Base-by-base conservation (phyloP, 164 flowering plant genomes). In the Kalanchoe fedtschenkoi region DNA sequence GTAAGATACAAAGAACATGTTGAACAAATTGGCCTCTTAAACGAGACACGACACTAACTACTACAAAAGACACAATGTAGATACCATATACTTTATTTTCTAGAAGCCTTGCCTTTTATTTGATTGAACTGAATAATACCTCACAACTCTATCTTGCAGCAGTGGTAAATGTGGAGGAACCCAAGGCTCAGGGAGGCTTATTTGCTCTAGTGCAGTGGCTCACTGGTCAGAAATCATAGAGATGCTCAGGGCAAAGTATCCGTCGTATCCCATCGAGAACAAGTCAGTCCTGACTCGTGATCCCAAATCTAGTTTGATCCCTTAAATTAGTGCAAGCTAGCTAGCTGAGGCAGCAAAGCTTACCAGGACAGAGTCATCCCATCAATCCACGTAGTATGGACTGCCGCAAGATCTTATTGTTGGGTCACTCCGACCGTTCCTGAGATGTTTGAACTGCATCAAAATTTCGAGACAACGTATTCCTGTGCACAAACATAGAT, bases 91-190 rank as follows among this genome's bases (percentile, higher is more conserved):
- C n/a, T n/a, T n/a, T n/a, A n/a, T n/a, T n/a, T n/a, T n/a, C n/a
- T n/a, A n/a, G n/a, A n/a, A n/a, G n/a, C n/a, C n/a, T n/a, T n/a
- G n/a, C n/a, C n/a, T n/a, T n/a, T n/a, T n/a, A 42, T 42, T n/a
- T n/a, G n/a, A n/a, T n/a, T n/a, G n/a, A n/a, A n/a, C n/a, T n/a
- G n/a, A n/a, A n/a, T n/a, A n/a, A n/a, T n/a, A n/a, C n/a, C 21
- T 21, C 21, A 47, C 22, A 14, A 34, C 38, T 64, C 46, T 30
- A 33, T 34, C 1, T 13, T 70, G 78, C 76, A 89, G 93, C 77
- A 86, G 8, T 85, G 93, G 93, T 89, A 89, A 66, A n/a, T n/a
- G n/a, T 93, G 99, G 91, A 85, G 73, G 81, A 90, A 41, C 68
- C 65, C 17, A 74, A 67, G 59, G 95, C 89, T 78, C 91, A 22